A percentile compares a stretch with the other conserved stretches of the same genome.
Evolutionary conservation across 306 rosid species (phyloP).

Genomic region (Quercus wislizeni): DNA sequence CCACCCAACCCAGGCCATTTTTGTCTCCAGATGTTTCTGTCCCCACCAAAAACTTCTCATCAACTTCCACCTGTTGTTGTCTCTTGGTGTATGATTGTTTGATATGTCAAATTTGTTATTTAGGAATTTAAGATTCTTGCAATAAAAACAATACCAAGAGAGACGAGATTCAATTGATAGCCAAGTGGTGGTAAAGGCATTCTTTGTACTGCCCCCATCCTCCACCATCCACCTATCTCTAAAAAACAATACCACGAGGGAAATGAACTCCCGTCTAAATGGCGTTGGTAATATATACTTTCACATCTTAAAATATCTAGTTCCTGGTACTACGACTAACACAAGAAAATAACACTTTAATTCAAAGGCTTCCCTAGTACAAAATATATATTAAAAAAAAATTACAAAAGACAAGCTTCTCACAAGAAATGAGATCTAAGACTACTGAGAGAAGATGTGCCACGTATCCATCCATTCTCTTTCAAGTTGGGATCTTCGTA

Average conservation of each 20-base stretch:
- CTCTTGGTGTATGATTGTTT: too few species aligned
- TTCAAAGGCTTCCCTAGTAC: neutral
- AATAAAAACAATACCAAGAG: neutral
- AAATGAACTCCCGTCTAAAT: neutral
- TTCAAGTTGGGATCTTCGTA: constrained; percentile 52
- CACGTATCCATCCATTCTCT: constrained; percentile 8
- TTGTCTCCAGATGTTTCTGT: too few species aligned
- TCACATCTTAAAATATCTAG: neutral
- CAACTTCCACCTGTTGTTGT: too few species aligned
- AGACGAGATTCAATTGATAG: neutral
- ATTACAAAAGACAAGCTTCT: constrained; percentile 27
- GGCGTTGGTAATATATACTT: constrained; percentile 22
- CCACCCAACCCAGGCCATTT: too few species aligned
- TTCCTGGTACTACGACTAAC: neutral
- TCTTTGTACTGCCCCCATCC: too few species aligned
- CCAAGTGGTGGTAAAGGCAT: too few species aligned
- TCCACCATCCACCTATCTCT: too few species aligned
- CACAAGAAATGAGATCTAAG: constrained; percentile 66
- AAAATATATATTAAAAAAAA: neutral
- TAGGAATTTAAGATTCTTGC: neutral
- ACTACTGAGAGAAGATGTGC: constrained; percentile 2
- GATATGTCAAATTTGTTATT: too few species aligned
- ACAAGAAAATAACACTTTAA: neutral
- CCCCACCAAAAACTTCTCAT: too few species aligned
- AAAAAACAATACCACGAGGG: neutral